A percentile compares a stretch with the other conserved stretches of the same genome.
phyloP scores from a whole-genome alignment of 371 early-diverging fungal genomes.

The Saksenaea oblongispora region DNA sequence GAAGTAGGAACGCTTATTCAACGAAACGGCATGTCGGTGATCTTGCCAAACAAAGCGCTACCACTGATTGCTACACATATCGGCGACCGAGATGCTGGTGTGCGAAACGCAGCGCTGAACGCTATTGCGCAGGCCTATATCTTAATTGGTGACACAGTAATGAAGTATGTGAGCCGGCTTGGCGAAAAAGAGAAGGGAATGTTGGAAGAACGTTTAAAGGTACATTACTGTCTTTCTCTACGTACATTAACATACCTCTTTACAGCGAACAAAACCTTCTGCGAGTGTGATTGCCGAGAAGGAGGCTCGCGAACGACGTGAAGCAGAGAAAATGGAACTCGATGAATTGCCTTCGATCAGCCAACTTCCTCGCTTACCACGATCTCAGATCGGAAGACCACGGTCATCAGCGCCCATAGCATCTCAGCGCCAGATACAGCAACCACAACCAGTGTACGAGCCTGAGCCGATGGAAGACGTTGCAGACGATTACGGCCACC shows the following conservation, averaged over 20 bases:
- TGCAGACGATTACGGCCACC: constrained; percentile 36
- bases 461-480: constrained; percentile 58
- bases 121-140: constrained; percentile 75
- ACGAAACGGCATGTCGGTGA: constrained; percentile 73
- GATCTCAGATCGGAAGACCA: constrained; percentile 36
- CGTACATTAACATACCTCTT: background rate
- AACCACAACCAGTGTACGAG: constrained; percentile 25
- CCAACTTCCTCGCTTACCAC: constrained; percentile 27
- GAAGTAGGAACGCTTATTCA: constrained; percentile 76
- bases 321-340: constrained; percentile 43
- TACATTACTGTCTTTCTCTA: constrained; percentile 10
- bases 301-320: constrained; percentile 26
- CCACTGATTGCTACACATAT: constrained; percentile 77
- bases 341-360: constrained; percentile 41
- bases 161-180: constrained; percentile 71
- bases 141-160: constrained; percentile 73
- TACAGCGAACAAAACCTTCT: constrained; percentile 40
- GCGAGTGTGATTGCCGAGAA: constrained; percentile 41
- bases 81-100: constrained; percentile 80
- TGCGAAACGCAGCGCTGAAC: constrained; percentile 76
- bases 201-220: constrained; percentile 78
- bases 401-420: constrained; percentile 14
- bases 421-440: constrained; percentile 19
- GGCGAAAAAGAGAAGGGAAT: constrained; percentile 80
- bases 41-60: constrained; percentile 65